Base-by-base conservation (phyloP, 1,284 basidiomycete species). In the Puccinia novopanici region DNA sequence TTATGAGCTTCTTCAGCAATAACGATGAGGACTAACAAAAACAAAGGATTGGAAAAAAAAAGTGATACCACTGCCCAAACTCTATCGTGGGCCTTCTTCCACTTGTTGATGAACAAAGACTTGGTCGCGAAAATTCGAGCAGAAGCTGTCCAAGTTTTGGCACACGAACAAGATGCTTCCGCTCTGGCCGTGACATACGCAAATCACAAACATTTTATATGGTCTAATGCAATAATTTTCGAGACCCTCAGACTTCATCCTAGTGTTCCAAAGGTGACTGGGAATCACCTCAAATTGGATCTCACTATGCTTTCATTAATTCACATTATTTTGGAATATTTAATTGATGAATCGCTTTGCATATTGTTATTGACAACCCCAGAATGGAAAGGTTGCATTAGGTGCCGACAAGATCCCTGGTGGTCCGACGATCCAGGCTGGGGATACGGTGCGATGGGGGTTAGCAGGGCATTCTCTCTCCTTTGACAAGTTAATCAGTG, bases 191-290 rank as follows among this genome's bases (percentile, higher is more conserved):
- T 80, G 15, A 72, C 77, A 63, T 80, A 72, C 27, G 77, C 70
- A n/a, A 73, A 73, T 19, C 82, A 82, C 74, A 79, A 79, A 65
- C 27, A 22, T 4, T 71, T 82, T 15, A 34, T 55, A 0, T 71
- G 81, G 57, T 79, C 81, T 17, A 76, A 80, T 3, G 82, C 83
- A 3, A 76, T 81, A 0, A 82, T 84, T 72, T 27, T 73, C 27
- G 83, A 84, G 50, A 78, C 78, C 0, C 52, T 83, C 6, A 68
- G 83, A 13, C 67, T 83, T 48, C 82, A 83, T 68, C 83, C 82
- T 48, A 79, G 30, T 52, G 57, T 70, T 19, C 30, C 73, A 83
- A 80, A 72, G 77, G 77, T 80, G 0, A 40, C 27, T 34, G 19
- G n/a, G 27, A 57, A 57, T 24, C 57, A 59, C 4, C 27, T 27